Base-by-base conservation (phyloP, 1,139 yeast genomes). In the Yamadazyma sp. region DNA sequence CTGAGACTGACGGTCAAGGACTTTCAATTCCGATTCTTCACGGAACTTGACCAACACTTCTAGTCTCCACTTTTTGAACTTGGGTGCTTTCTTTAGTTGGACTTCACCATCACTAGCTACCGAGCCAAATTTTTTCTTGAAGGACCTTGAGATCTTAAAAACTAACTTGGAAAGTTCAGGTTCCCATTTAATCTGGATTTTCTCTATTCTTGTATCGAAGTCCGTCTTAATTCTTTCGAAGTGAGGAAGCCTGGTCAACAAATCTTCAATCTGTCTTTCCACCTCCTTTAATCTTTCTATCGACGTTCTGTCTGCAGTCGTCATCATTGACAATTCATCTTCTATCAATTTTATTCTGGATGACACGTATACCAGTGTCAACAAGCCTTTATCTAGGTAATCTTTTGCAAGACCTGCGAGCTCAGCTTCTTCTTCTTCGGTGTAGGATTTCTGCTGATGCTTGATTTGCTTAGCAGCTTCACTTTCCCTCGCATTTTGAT, bases 31-130 rank as follows among this genome's bases (percentile, higher is more conserved):
- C 10, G 90, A 81, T 38, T 75, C 79, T 46, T 83, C 86, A 54
- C 98, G 73, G 59, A 92, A 94, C 48, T 88, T 82, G 11, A 92
- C 97, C 60, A 81, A 62, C 35, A 94, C 86, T 47, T 87, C 87
- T 37, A 94, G 63, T 47, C 80, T 78, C 97, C 98, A 94, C 37
- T 88, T 82, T 22, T 75, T 70, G 53, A 70, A 88, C 35, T 77
- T 64, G 11, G 70, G 76, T 36, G 70, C 72, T 34, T 76, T 76
- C 17, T 71, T 72, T 20, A 89, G 56, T 39, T 71, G 73, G 2
- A 94, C 89, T 49, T 78, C 78, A 10, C 99, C 98, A 30, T 81
- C 87, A 57, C 94, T 85, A 1, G 95, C 96, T 31, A 90, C 90
- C 15, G 78, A 70, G 6, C 71, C 66, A 59, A 92, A 87, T 37